A percentile compares a stretch with the other conserved stretches of the same genome.
Evolutionary conservation across 164 flowering plant genomes (phyloP).

Genomic region (Sedum album): DNA sequence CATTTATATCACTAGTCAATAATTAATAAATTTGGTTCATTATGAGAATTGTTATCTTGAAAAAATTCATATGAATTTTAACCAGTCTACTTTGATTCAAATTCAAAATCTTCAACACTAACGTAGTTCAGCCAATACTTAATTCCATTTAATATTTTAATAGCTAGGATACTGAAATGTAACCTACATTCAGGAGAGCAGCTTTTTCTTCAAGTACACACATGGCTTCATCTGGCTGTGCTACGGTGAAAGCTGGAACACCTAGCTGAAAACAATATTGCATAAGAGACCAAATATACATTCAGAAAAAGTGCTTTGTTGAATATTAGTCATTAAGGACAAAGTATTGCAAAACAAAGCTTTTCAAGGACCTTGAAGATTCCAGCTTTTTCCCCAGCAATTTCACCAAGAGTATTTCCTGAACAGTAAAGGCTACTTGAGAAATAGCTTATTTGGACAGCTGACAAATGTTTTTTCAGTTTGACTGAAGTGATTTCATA

Average conservation of each 20-base stretch:
- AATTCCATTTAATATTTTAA: background rate
- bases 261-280: conserved; percentile 35
- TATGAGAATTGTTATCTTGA: background rate
- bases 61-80: background rate
- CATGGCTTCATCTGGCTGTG: conserved; percentile 98
- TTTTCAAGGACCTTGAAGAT: conserved; percentile 67
- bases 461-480: background rate
- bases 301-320: background rate
- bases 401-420: conserved; percentile 90
- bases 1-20: background rate
- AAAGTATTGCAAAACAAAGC: background rate
- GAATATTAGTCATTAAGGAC: background rate
- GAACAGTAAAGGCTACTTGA: conserved; percentile 11
- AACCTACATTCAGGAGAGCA: conserved; percentile 60
- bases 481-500: background rate
- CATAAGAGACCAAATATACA: conserved; percentile 1
- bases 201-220: conserved; percentile 68
- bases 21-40: background rate
- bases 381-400: conserved; percentile 97
- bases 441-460: background rate
- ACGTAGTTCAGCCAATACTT: background rate
- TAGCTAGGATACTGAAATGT: conserved; percentile 1
- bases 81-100: background rate
- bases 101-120: background rate
- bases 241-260: conserved; percentile 91